phyloP scores from a whole-genome alignment of 768 basidiomycete genomes.

The Gymnopilus dilepis region DNA sequence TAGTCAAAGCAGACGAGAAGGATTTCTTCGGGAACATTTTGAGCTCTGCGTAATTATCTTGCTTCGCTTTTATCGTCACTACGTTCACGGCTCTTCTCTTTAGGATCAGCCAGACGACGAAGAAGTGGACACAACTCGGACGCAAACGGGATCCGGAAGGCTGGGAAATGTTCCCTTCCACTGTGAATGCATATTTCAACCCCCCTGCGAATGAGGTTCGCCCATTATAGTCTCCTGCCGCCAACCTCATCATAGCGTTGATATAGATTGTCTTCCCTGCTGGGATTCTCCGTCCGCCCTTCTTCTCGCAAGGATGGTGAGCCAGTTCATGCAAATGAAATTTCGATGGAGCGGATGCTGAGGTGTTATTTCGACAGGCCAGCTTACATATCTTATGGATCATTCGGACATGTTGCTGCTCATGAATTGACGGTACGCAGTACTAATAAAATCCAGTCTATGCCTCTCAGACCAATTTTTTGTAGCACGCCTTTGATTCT shows the following conservation, averaged over 20 bases:
- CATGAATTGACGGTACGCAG: constrained; percentile 85
- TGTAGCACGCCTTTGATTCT: constrained; percentile 88
- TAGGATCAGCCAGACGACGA: constrained; percentile 64
- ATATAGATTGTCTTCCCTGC: constrained; percentile 92
- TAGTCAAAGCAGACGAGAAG: constrained; percentile 65
- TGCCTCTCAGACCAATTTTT: constrained; percentile 6
- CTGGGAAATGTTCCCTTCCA: constrained; percentile 91
- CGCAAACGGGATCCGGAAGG: constrained; percentile 63
- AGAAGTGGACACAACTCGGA: constrained; percentile 80
- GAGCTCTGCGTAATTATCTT: constrained; percentile 51
- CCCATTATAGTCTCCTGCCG: not conserved
- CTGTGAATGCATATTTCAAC: constrained; percentile 88
- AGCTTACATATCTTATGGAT: constrained; percentile 86
- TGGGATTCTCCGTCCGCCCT: constrained; percentile 91
- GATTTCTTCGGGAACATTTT: constrained; percentile 89
- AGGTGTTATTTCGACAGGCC: constrained; percentile 58
- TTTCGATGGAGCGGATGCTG: not conserved
- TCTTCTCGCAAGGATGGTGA: constrained; percentile 83
- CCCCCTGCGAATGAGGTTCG: constrained; percentile 86
- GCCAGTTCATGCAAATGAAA: constrained; percentile 20
- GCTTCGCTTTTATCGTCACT: not conserved
- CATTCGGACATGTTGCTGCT: constrained; percentile 90
- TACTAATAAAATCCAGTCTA: not conserved
- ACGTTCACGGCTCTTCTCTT: not conserved
- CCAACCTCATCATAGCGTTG: not conserved